Percentiles rank a stretch among this genome's conserved stretches.
Conservation (phyloP, 805 yeast genomes). For the Kregervanrija fluxuum region DNA sequence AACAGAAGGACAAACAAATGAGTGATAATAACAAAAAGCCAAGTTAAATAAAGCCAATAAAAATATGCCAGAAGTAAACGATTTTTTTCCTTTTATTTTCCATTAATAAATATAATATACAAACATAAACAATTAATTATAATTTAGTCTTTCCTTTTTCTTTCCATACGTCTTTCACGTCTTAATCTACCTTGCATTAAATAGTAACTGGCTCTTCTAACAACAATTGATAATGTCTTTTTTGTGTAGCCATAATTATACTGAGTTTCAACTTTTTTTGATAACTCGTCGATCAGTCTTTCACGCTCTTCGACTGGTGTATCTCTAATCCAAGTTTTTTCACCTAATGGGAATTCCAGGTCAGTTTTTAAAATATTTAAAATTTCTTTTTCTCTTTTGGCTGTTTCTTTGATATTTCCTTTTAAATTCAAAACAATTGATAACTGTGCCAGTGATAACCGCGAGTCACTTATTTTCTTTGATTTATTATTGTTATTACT, state of each 20-base stretch:
- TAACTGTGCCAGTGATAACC: constrained; percentile 51
- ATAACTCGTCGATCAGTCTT: constrained; percentile 40
- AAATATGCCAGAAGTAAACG: no score
- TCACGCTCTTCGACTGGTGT: constrained; percentile 49
- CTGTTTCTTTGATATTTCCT: constrained; percentile 47
- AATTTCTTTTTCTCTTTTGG: constrained; percentile 45
- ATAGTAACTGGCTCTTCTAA: constrained; percentile 75
- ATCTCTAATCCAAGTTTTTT: constrained; percentile 80
- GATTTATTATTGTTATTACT: not conserved
- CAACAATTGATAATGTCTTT: constrained; percentile 58
- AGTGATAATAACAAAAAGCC: no score
- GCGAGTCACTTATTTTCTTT: constrained; percentile 36
- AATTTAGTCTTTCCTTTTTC: no score
- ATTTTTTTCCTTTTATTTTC: no score
- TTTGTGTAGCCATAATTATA: constrained; percentile 47
- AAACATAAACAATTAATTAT: no score
- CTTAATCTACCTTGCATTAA: constrained; percentile 74
- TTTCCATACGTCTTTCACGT: constrained; percentile 44
- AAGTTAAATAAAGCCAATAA: no score
- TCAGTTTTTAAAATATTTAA: constrained; percentile 46
- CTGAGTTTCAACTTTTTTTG: constrained; percentile 36
- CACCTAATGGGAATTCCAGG: constrained; percentile 67
- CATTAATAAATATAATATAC: no score
- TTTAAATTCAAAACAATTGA: constrained; percentile 43
- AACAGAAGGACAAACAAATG: no score